A percentile compares a stretch with the other conserved stretches of the same genome.
Evolutionary conservation across 1,139 yeast species (phyloP).

Genomic region (Zygosaccharomyces pseudobailii): DNA sequence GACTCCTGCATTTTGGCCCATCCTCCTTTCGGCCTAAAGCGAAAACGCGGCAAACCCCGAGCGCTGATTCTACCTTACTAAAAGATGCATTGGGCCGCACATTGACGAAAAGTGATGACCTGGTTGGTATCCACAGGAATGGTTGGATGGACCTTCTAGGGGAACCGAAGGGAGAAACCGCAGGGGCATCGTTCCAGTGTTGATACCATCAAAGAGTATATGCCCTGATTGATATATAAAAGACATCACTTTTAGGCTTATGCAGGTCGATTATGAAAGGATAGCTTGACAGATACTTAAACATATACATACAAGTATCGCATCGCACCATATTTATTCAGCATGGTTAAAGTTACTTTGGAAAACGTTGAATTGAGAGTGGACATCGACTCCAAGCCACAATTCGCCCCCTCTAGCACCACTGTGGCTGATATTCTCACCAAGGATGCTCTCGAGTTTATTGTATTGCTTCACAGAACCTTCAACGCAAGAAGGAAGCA

Average conservation of each 20-base stretch:
- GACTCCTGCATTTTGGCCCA: neutral
- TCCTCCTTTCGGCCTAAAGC: slow-evolving; percentile 8
- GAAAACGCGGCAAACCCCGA: neutral
- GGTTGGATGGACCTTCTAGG: neutral
- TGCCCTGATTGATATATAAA: neutral
- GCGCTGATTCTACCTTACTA: neutral
- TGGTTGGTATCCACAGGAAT: neutral
- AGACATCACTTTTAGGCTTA: neutral
- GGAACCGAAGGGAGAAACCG: neutral
- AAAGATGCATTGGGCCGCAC: neutral
- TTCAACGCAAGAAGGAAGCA: slow-evolving; percentile 57
- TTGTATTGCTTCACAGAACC: slow-evolving; percentile 67
- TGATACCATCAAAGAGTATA: neutral
- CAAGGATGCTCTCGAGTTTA: slow-evolving; percentile 61
- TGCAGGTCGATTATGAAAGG: too few relatives aligned
- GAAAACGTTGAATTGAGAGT: slow-evolving; percentile 66
- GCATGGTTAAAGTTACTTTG: slow-evolving; percentile 34
- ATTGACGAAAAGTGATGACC: neutral
- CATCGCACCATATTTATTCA: neutral
- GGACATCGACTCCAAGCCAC: slow-evolving; percentile 53
- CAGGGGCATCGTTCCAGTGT: neutral
- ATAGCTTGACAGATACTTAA: neutral
- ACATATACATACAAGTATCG: neutral
- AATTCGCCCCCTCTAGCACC: slow-evolving; percentile 52
- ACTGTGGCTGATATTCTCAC: slow-evolving; percentile 44